Evolutionary conservation across 176 grass and related monocot species (phyloP).

Genomic region (Eleusine indica): DNA sequence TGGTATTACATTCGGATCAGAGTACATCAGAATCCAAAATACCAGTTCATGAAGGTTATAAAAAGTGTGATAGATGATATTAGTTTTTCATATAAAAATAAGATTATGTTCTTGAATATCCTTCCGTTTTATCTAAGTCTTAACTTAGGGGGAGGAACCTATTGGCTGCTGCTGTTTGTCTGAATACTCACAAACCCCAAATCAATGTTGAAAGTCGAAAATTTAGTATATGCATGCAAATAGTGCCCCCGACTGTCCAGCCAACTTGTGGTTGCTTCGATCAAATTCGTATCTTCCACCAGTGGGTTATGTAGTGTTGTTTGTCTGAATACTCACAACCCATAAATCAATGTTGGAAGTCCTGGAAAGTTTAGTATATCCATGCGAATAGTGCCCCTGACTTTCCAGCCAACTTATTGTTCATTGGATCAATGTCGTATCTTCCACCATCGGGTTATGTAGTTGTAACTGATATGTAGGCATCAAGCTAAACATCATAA

Average conservation of each 20-base stretch:
- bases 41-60: neutral
- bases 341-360: neutral
- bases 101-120: neutral
- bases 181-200: slow-evolving; percentile 1
- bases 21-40: neutral
- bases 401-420: neutral
- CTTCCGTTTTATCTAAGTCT: neutral
- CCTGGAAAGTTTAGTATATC: neutral
- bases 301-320: neutral
- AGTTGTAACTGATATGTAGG: neutral
- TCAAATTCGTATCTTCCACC: neutral
- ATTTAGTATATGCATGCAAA: neutral
- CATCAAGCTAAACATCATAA: neutral
- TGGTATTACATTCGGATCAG: neutral
- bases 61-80: neutral
- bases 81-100: neutral
- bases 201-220: neutral
- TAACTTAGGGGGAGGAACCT: neutral
- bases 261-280: neutral
- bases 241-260: neutral
- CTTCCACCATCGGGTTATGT: neutral
- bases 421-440: neutral
- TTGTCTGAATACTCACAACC: slow-evolving; percentile 9
- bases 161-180: neutral
- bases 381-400: neutral